Conservation (phyloP, 495 filamentous ascomycete genomes). For the Xeromyces bisporus region DNA sequence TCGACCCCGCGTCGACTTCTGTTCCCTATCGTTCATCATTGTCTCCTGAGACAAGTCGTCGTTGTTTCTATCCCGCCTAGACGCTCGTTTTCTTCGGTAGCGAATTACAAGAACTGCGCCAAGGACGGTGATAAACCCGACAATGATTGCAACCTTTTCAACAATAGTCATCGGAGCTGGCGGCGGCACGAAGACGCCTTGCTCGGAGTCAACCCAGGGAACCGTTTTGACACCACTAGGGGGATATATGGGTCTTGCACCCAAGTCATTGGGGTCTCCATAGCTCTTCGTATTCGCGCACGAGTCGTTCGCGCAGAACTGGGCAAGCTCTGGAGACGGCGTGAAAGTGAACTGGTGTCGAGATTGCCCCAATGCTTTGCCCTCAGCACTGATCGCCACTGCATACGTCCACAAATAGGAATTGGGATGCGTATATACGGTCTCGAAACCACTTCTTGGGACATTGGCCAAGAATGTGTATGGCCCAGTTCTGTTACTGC, state of each 20-base stretch:
- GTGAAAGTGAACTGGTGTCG: constrained; percentile 24
- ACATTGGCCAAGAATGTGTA: constrained; percentile 5
- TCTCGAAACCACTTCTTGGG: constrained; percentile 14
- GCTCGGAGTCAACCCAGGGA: constrained; percentile 22
- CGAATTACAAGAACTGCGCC: too few species aligned
- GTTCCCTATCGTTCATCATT: too few species aligned
- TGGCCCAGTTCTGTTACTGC: constrained; percentile 1
- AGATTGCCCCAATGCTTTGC: constrained; percentile 19
- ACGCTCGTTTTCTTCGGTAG: too few species aligned
- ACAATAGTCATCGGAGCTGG: too few species aligned
- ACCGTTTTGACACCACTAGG: constrained; percentile 23
- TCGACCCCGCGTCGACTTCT: too few species aligned
- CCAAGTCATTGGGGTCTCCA: constrained; percentile 21
- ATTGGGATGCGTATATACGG: constrained; percentile 14
- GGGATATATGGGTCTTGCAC: constrained; percentile 14
- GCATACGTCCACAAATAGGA: constrained; percentile 23
- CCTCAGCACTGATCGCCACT: constrained; percentile 19
- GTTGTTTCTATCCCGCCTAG: too few species aligned
- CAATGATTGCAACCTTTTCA: too few species aligned
- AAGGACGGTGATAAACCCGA: too few species aligned
- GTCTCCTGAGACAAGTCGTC: too few species aligned
- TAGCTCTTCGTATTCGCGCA: constrained; percentile 20
- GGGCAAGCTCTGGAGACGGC: constrained; percentile 21
- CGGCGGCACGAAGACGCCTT: too few species aligned
- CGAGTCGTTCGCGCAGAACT: constrained; percentile 16